Base-by-base conservation (phyloP, 176 grass and related monocot species). In the Aegilops speltoides region DNA sequence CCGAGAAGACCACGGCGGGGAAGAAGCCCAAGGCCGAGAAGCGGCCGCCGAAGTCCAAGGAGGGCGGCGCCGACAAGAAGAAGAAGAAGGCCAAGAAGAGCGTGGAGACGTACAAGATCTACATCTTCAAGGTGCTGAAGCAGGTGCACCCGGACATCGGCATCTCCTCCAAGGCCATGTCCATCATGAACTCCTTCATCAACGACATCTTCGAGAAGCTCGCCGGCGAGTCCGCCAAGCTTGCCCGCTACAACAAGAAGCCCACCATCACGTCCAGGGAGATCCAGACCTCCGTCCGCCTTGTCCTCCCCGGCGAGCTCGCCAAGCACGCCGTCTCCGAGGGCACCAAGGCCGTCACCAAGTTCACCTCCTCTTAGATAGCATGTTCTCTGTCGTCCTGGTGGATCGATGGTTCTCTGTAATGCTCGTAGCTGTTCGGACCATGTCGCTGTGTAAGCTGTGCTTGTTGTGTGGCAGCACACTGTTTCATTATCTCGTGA, bases 131-230 rank as follows among this genome's bases (percentile, higher is more conserved):
- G 89, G 95, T 98, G 22, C 89, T 98, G 2, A 98, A 98, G 87
- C 93, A 98, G 89, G 95, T 98, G 46, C 91, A 98, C 77, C 91
- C 93, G 0, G 91, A 98, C 93, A 93, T 98, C 45, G 95, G 87
- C 34, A 90, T 98, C 89, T 95, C 93, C n/a, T 93, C 91, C 91
- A 98, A 98, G 91, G 95, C 93, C 83, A 98, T 98, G 95, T 87
- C 88, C 79, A 97, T 95, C 85, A 97, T 97, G 95, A 97, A 97
- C 82, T 95, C 91, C 32, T 97, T 97, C 83, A 94, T 97, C 88
- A 94, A 97, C 85, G 92, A 97, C 68, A 94, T 97, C 43, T 97
- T 94, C 76, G 91, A 97, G 91, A 97, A 97, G 87, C 84, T 97
- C 4, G 89, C 89, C 10, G 38, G 57, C 32, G 89, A 94, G 74